Evolutionary conservation across 1,284 basidiomycete species (phyloP).

Genomic region (Leccinum laetum): DNA sequence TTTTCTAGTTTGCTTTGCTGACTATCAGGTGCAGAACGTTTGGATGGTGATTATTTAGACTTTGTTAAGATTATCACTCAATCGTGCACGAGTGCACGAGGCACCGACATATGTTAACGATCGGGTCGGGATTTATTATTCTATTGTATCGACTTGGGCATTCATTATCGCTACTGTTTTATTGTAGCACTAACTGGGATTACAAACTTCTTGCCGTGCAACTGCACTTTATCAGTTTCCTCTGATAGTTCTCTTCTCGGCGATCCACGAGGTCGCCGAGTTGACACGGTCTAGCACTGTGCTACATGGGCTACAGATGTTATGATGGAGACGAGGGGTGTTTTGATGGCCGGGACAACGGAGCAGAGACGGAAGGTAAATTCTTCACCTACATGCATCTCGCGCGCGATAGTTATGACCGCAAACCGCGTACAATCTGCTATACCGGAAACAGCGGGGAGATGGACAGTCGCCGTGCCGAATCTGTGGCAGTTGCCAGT

Average conservation of each 20-base stretch:
- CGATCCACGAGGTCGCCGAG: not conserved
- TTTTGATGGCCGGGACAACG: too few species aligned
- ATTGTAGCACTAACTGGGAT: not conserved
- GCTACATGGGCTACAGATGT: too few species aligned
- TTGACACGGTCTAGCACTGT: not conserved
- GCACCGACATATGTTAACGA: not conserved
- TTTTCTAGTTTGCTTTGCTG: conserved; percentile 6
- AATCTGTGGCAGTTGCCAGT: not conserved
- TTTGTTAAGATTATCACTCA: not conserved
- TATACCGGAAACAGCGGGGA: not conserved
- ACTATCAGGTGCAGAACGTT: conserved; percentile 19
- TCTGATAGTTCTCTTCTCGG: not conserved
- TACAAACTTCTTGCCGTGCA: not conserved
- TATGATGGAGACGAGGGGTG: not conserved
- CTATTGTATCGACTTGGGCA: not conserved
- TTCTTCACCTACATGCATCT: too few species aligned
- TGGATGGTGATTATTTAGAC: conserved; percentile 20
- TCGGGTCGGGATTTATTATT: not conserved
- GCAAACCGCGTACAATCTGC: too few species aligned
- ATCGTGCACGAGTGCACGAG: not conserved
- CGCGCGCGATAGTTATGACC: too few species aligned
- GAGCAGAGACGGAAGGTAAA: too few species aligned
- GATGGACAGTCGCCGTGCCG: not conserved
- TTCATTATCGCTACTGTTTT: not conserved
- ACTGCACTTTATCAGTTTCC: not conserved